A percentile compares a stretch with the other conserved stretches of the same genome.
Evolutionary conservation across 106 monocot genomes (phyloP).

Genomic region (Phalaenopsis equestris): DNA sequence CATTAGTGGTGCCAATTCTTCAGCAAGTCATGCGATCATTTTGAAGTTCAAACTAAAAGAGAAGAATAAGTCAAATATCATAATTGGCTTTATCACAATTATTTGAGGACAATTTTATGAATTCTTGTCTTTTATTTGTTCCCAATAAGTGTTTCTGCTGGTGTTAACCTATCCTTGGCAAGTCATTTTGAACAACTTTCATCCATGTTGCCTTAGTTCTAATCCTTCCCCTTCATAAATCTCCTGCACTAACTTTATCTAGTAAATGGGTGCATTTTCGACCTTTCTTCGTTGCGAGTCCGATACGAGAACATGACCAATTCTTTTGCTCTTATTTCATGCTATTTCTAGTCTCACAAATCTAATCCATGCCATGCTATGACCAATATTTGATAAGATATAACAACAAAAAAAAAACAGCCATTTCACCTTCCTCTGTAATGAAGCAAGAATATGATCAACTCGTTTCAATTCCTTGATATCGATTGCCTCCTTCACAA

Average conservation of each 20-base stretch:
- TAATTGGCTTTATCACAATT: not conserved
- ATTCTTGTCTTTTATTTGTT: not conserved
- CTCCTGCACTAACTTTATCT: not conserved
- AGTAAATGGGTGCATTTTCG: not conserved
- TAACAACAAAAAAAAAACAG: not conserved
- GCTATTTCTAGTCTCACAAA: not conserved
- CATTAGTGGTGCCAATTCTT: not conserved
- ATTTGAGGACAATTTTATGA: not conserved
- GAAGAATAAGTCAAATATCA: not conserved
- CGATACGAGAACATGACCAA: not conserved
- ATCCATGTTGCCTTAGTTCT: not conserved
- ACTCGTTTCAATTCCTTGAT: slow-evolving; percentile 91
- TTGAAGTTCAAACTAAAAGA: not conserved
- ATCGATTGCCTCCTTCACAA: slow-evolving; percentile 66
- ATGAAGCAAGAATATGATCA: slow-evolving; percentile 75
- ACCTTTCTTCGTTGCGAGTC: not conserved
- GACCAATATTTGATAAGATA: not conserved
- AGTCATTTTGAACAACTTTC: not conserved
- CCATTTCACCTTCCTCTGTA: slow-evolving; percentile 69
- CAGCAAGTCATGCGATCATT: too few relatives aligned
- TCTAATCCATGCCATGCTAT: not conserved
- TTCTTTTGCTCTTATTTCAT: not conserved
- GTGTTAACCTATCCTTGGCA: not conserved
- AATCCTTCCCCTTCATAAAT: not conserved
- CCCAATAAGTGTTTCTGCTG: not conserved